These are phyloP conservation scores for Pueraria montana DNA, from an alignment of 306 rosid genomes.

Conservation along the genomic window DNA sequence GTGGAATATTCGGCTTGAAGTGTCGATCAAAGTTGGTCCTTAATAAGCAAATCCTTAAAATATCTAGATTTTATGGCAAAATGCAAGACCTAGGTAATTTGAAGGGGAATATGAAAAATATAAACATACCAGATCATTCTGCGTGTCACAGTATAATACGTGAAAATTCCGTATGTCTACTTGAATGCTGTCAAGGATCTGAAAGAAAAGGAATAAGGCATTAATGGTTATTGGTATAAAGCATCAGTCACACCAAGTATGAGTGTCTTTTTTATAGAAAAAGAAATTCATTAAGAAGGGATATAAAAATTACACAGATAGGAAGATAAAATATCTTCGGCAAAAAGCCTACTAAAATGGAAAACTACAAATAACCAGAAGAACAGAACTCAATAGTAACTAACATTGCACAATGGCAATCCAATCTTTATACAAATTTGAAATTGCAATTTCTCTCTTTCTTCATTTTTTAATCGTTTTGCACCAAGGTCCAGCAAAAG, in stretches of 20 bases:
- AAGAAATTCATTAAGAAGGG: background rate
- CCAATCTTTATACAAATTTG: background rate
- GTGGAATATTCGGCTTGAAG: background rate
- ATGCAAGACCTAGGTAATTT: conserved; percentile 4
- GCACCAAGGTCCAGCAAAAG: conserved; percentile 2
- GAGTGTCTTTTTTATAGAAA: background rate
- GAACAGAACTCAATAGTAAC: background rate
- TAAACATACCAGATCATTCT: conserved; percentile 61
- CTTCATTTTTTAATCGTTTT: background rate
- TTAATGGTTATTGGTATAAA: conserved; percentile 26
- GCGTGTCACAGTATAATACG: conserved; percentile 66
- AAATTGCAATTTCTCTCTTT: background rate
- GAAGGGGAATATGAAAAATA: background rate
- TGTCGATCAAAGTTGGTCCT: conserved; percentile 9
- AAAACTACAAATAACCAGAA: conserved; percentile 26
- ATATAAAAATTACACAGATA: background rate
- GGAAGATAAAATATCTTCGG: conserved; percentile 12
- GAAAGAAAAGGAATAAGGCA: conserved; percentile 38
- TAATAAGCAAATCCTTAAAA: conserved; percentile 15
- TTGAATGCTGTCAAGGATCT: conserved; percentile 96
- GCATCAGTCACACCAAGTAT: conserved; percentile 8
- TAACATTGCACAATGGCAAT: conserved; percentile 16
- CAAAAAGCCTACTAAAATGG: background rate
- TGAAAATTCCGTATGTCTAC: conserved; percentile 85
- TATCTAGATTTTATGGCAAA: conserved; percentile 20